Evolutionary conservation across 345 rosid species (phyloP), one percentile per base, ranked within the genome.

Genomic region (Sonneratia caseolaris): DNA sequence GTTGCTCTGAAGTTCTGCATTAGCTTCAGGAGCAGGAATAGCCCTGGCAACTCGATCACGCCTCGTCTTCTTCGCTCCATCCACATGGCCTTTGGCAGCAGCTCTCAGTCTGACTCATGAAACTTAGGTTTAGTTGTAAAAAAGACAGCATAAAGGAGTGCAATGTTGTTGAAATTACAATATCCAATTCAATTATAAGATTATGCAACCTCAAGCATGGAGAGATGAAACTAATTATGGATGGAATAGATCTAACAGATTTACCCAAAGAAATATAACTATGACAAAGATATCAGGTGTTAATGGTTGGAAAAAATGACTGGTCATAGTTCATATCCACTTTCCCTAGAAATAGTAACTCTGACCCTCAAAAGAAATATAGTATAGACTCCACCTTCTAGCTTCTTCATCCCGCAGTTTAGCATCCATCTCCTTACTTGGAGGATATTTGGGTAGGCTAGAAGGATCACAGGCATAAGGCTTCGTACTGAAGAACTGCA

Each of bases 371-470:
- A 70, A 73, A 56, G 36, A 14, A 22, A 67, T 19, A 18, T 3
- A 53, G 3, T 64, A 43, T 32, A 64, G 37, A 24, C 74, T 77
- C 76, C 37, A 89, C 96, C 96, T 89, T 86, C 96, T 85, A 71
- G 92, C 86, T 83, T 87, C 96, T 80, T 87, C 96, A 82, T 89
- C 92, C 73, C 92, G 82, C 72, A 85, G 80, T 73, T 87, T 87
- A 70, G 96, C 92, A 81, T 88, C 92, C 84, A 89, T 88, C 82
- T 89, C 96, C 78, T 89, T 87, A 84, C 87, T 87, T 67, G 96
- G 96, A 37, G 92, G 96, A 56, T 89, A 87, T 61, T 89, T 89
- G 66, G 92, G 96, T 68, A 89, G 92, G 72, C 84, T 86, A 59
- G 96, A 87, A 73, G 96, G 96, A 35, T 88, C 96, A 66, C 92